Evolutionary conservation across 371 early-diverging fungal genomes (phyloP).

Genomic region (Mucor mucedo): DNA sequence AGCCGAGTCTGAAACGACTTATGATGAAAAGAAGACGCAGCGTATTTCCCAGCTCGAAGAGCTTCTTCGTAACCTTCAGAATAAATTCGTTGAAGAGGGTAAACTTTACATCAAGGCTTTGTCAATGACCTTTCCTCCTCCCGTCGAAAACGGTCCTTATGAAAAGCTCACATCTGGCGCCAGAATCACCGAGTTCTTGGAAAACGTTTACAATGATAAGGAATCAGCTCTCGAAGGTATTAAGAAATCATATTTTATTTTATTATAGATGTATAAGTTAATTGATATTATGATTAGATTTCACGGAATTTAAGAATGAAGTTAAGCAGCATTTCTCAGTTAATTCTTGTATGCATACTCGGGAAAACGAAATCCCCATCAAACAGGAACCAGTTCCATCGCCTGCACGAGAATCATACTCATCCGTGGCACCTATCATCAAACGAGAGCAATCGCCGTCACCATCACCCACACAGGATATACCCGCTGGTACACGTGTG

Average conservation of each 20-base stretch:
- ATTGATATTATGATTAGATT: background rate
- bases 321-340: background rate
- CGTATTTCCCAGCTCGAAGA: slow-evolving; percentile 46
- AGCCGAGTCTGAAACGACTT: slow-evolving; percentile 44
- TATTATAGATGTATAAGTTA: background rate
- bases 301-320: background rate
- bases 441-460: too few relatives aligned
- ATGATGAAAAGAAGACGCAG: slow-evolving; percentile 59
- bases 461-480: background rate
- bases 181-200: background rate
- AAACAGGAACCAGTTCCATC: background rate
- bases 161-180: slow-evolving; percentile 11
- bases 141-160: slow-evolving; percentile 14
- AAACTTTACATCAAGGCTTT: slow-evolving; percentile 1
- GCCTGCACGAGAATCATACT: too few relatives aligned
- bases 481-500: slow-evolving; percentile 35
- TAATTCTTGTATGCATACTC: too few relatives aligned
- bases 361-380: too few relatives aligned
- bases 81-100: background rate
- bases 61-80: slow-evolving; percentile 22
- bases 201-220: background rate
- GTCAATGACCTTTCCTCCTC: background rate
- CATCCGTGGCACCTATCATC: too few relatives aligned
- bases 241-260: background rate
- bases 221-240: slow-evolving; percentile 4